Conservation (phyloP, 768 basidiomycete genomes). For the Xerocomellus amylosporus region DNA sequence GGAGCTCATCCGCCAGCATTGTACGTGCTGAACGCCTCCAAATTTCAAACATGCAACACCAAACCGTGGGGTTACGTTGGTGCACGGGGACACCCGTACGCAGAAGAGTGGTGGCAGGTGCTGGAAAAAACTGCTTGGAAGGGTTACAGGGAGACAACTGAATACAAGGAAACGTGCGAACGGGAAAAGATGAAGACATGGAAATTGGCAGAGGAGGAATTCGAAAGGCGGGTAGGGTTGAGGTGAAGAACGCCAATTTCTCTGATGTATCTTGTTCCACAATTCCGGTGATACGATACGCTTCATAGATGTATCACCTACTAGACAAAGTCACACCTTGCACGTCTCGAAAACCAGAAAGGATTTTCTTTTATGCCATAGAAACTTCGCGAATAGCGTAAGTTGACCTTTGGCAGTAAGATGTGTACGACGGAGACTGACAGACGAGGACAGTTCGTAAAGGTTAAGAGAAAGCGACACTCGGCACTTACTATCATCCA, state of each 20-base stretch:
- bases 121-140: slow-evolving; percentile 15
- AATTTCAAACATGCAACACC: slow-evolving; percentile 32
- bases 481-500: too few species aligned
- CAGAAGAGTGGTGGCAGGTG: slow-evolving; percentile 42
- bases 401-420: too few species aligned
- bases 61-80: slow-evolving; percentile 57
- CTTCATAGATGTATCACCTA: too few species aligned
- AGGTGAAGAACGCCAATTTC: neutral
- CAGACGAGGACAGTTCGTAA: too few species aligned
- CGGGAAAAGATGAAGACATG: neutral
- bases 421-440: too few species aligned
- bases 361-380: neutral
- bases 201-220: neutral
- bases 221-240: neutral
- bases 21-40: slow-evolving; percentile 22
- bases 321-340: neutral
- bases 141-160: slow-evolving; percentile 21
- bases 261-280: neutral
- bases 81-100: slow-evolving; percentile 46
- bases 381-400: neutral
- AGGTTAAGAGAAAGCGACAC: too few species aligned
- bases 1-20: slow-evolving; percentile 40
- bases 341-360: neutral
- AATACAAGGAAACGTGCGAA: slow-evolving; percentile 13
- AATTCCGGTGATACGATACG: too few species aligned